A percentile compares a stretch with the other conserved stretches of the same genome.
Conservation (phyloP, 352 stramenopile species). For the Pilasporangium apinafurcum region DNA sequence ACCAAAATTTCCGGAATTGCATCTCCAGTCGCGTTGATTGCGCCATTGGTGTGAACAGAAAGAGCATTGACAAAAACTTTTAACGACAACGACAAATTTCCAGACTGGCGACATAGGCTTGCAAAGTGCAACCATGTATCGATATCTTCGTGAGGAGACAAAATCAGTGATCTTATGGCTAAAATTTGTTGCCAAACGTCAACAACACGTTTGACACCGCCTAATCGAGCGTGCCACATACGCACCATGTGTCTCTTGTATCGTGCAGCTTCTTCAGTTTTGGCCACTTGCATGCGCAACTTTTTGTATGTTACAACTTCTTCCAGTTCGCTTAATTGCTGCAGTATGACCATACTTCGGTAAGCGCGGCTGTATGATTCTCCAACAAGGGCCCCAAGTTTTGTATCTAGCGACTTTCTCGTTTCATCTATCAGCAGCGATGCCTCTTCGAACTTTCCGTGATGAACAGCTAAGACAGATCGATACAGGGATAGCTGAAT, state of each 20-base stretch:
- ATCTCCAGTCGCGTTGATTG: slow-evolving; percentile 4
- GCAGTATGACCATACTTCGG: slow-evolving; percentile 93
- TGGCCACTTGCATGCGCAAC: slow-evolving; percentile 55
- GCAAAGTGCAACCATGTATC: slow-evolving; percentile 91
- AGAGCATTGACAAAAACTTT: slow-evolving; percentile 84
- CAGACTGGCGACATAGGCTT: slow-evolving; percentile 86
- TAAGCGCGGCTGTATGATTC: slow-evolving; percentile 98
- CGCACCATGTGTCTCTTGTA: slow-evolving; percentile 81
- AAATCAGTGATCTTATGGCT: slow-evolving; percentile 87
- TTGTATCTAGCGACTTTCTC: slow-evolving; percentile 89
- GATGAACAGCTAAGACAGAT: slow-evolving; percentile 92
- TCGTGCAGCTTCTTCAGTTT: slow-evolving; percentile 61
- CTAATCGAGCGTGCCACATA: slow-evolving; percentile 82
- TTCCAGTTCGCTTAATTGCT: slow-evolving; percentile 96
- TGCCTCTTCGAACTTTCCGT: slow-evolving; percentile 90
- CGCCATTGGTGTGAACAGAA: slow-evolving; percentile 35
- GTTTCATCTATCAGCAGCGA: slow-evolving; percentile 91
- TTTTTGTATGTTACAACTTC: slow-evolving; percentile 97
- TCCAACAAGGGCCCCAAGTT: slow-evolving; percentile 93
- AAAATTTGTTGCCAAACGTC: slow-evolving; percentile 93
- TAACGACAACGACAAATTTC: slow-evolving; percentile 78
- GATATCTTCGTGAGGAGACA: slow-evolving; percentile 84
- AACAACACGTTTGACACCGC: slow-evolving; percentile 89
- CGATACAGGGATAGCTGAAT: slow-evolving; percentile 61
- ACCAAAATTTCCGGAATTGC: slow-evolving; percentile 36